These are phyloP conservation scores for Phytophthora colocasiae DNA, from an alignment of 352 stramenopile species.

Conservation along the genomic window DNA sequence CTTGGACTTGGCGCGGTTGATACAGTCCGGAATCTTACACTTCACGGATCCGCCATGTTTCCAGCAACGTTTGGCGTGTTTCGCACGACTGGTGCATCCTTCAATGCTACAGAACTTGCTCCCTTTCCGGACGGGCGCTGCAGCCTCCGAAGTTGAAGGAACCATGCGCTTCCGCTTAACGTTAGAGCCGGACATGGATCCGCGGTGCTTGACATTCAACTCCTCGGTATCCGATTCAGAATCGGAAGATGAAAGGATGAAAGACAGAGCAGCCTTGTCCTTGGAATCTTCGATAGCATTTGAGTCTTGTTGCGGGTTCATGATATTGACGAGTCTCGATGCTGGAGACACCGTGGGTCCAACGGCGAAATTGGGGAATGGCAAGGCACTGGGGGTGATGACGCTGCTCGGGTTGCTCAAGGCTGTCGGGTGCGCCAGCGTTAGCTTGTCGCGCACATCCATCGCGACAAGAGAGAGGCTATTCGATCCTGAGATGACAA, in stretches of 20 bases:
- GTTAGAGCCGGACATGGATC: conserved; percentile 3
- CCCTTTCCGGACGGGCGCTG: conserved; percentile 32
- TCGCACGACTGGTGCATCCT: conserved; percentile 49
- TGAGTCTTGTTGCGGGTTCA: conserved; percentile 27
- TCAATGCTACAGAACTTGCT: conserved; percentile 64
- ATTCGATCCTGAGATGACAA: conserved; percentile 33
- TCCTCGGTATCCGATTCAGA: conserved; percentile 33
- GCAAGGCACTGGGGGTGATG: conserved; percentile 23
- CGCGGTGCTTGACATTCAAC: neutral
- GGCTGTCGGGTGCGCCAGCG: conserved; percentile 29
- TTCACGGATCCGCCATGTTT: conserved; percentile 61
- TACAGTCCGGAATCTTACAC: conserved; percentile 63
- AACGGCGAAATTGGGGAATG: conserved; percentile 33
- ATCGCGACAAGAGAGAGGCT: conserved; percentile 36
- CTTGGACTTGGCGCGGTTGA: conserved; percentile 69
- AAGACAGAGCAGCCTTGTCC: conserved; percentile 41
- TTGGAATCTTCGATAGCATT: conserved; percentile 19
- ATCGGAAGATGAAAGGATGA: conserved; percentile 44
- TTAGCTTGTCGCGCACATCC: conserved; percentile 41
- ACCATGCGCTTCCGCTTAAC: conserved; percentile 25
- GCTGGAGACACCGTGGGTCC: conserved; percentile 28
- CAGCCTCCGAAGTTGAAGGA: conserved; percentile 7
- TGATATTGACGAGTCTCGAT: conserved; percentile 15
- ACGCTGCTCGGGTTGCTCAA: conserved; percentile 24
- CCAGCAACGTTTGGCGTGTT: conserved; percentile 63